Evolutionary conservation across 108 stramenopile genomes (phyloP).

Genomic region (Cyclotella baltica): DNA sequence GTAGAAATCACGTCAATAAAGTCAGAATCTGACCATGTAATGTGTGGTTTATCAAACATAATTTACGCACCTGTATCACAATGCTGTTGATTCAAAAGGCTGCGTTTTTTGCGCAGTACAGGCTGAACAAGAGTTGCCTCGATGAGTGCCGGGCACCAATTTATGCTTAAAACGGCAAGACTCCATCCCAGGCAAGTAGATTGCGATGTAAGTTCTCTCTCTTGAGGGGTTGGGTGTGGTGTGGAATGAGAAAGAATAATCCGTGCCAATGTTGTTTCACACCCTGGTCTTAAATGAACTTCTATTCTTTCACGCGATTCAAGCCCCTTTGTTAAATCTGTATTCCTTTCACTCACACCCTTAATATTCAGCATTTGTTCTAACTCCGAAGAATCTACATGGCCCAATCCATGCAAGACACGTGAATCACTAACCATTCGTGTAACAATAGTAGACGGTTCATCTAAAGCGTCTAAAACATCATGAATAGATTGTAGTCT

Average conservation of each 20-base stretch:
- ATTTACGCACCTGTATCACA: no score
- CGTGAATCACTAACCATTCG: conserved; percentile 57
- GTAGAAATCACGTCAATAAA: no score
- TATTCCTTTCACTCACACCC: conserved; percentile 13
- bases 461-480: conserved; percentile 59
- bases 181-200: conserved; percentile 46
- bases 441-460: conserved; percentile 60
- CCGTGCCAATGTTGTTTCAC: conserved; percentile 40
- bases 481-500: conserved; percentile 38
- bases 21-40: no score
- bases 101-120: conserved; percentile 26
- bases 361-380: conserved; percentile 29
- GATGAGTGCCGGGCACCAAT: conserved; percentile 69
- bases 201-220: not conserved
- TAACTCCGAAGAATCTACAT: conserved; percentile 37
- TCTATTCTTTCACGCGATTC: conserved; percentile 23
- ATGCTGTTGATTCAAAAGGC: conserved; percentile 9
- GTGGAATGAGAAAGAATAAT: conserved; percentile 16
- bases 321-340: not conserved
- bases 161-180: conserved; percentile 65
- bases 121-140: conserved; percentile 55
- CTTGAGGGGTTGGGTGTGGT: not conserved
- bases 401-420: conserved; percentile 52
- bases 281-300: conserved; percentile 40
- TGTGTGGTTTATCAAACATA: no score